Evolutionary conservation across 2,329 filamentous ascomycete species (phyloP), one percentile per base, ranked within the genome.

Genomic region (Alternaria dauci): DNA sequence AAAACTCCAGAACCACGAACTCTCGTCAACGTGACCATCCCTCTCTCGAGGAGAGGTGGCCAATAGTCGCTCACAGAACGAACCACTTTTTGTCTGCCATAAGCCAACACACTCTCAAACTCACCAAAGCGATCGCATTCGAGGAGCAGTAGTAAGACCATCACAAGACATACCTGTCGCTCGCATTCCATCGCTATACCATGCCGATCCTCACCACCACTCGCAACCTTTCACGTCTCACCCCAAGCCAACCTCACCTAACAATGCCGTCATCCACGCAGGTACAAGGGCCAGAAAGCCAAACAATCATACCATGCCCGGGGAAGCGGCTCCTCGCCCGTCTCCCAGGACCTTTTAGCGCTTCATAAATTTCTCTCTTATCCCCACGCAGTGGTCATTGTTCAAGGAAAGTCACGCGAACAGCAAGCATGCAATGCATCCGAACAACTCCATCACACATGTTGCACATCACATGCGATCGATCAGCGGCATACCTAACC

Each of bases 381-480:
- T 20, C 3, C n/a, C 14, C n/a, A 20, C 32, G 25, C 46, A 4
- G 20, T 23, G 20, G 20, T 23, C 20, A 14, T 20, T 25, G 7
- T 50, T 36, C 11, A n/a, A 11, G 46, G 46, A 50, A 50, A 50
- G 46, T 36, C 20, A 20, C 32, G 46, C 46, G 46, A 50, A 16
- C 11, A 16, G 3, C 14, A 9, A 14, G 7, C 8, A 11, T 36
- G 5, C n/a, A 5, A 20, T 20, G 20, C 7, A 38, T 38, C 16
- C 34, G 34, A 16, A 38, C 3, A 7, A n/a, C 16, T n/a, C 14
- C 12, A 38, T 38, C 34, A 8, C 16, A 38, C 12, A 38, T 36
- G 9, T 9, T 36, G 12, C 32, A 14, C 1, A 36, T 36, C 32
- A 8, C 32, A 14, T 8, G 12, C 12, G 32, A 36, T 30, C 28